phyloP scores from a whole-genome alignment of 176 grass and related monocot genomes.

The Tuctoria greenei region DNA sequence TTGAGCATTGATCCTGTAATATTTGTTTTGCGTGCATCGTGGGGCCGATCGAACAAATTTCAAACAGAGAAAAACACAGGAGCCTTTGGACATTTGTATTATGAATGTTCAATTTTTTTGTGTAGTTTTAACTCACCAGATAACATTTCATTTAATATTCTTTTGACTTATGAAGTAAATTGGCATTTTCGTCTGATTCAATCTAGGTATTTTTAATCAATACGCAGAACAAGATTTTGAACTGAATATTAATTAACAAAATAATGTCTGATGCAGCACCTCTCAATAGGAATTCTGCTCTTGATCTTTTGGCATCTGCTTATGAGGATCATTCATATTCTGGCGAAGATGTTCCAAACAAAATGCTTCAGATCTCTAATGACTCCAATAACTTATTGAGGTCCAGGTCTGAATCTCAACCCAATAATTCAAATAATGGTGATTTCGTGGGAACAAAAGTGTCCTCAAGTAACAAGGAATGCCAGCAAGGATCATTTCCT shows the following conservation, averaged over 20 bases:
- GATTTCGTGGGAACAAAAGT: constrained; percentile 10
- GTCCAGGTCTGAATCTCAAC: constrained; percentile 20
- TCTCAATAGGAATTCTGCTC: constrained; percentile 57
- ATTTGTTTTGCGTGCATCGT: constrained; percentile 17
- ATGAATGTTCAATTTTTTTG: neutral
- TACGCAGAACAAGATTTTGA: constrained; percentile 32
- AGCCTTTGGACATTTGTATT: neutral
- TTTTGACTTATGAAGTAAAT: constrained; percentile 1
- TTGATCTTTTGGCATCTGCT: constrained; percentile 75
- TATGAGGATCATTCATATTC: constrained; percentile 64
- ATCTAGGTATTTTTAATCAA: constrained; percentile 32
- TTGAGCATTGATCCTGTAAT: neutral
- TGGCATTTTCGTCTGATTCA: constrained; percentile 35
- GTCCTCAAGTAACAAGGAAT: constrained; percentile 31
- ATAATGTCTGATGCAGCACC: constrained; percentile 52
- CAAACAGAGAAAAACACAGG: constrained; percentile 6
- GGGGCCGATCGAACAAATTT: constrained; percentile 3
- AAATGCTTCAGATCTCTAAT: constrained; percentile 22
- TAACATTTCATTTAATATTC: constrained; percentile 6
- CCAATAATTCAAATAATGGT: constrained; percentile 34
- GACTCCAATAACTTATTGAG: constrained; percentile 22
- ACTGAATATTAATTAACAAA: constrained; percentile 17
- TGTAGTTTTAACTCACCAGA: neutral
- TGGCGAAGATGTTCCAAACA: constrained; percentile 49
- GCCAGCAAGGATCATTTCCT: constrained; percentile 32